Percentiles rank a stretch among this genome's conserved stretches.
Conservation (phyloP, 306 rosid species). For the Gastrolobium villosum region DNA sequence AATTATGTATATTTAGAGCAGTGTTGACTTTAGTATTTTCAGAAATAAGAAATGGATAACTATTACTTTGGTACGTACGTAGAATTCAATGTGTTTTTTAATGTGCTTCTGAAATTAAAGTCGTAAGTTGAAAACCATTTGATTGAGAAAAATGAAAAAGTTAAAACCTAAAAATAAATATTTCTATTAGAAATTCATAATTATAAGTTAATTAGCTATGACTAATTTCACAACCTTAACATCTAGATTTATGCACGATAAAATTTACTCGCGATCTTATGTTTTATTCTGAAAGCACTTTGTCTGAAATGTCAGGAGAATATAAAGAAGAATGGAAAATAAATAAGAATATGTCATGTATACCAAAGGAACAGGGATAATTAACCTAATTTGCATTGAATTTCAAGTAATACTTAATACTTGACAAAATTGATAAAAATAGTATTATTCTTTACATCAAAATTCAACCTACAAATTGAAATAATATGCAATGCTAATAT, state of each 20-base stretch:
- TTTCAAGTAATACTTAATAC: not conserved
- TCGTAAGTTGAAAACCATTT: not conserved
- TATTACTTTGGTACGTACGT: not conserved
- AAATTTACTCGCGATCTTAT: not conserved
- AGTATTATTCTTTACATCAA: not conserved
- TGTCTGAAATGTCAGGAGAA: constrained; percentile 24
- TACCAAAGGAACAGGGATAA: constrained; percentile 30
- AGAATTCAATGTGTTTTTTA: not conserved
- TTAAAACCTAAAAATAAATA: not conserved
- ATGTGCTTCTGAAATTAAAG: not conserved
- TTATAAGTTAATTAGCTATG: not conserved
- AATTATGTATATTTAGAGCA: constrained; percentile 24
- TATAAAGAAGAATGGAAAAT: constrained; percentile 16
- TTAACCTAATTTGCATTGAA: constrained; percentile 13
- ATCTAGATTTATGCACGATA: not conserved
- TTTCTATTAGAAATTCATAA: not conserved
- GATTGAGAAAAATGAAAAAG: not conserved
- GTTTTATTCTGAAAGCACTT: constrained; percentile 18
- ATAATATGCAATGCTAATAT: not conserved
- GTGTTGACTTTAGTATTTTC: constrained; percentile 30
- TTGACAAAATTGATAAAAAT: not conserved
- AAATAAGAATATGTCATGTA: constrained; percentile 32
- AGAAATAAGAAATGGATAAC: not conserved
- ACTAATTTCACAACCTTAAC: not conserved
- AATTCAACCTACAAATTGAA: not conserved